These are phyloP conservation scores for Microcyclospora pomicola DNA, from an alignment of 2,329 filamentous ascomycete species.

Conservation along the genomic window DNA sequence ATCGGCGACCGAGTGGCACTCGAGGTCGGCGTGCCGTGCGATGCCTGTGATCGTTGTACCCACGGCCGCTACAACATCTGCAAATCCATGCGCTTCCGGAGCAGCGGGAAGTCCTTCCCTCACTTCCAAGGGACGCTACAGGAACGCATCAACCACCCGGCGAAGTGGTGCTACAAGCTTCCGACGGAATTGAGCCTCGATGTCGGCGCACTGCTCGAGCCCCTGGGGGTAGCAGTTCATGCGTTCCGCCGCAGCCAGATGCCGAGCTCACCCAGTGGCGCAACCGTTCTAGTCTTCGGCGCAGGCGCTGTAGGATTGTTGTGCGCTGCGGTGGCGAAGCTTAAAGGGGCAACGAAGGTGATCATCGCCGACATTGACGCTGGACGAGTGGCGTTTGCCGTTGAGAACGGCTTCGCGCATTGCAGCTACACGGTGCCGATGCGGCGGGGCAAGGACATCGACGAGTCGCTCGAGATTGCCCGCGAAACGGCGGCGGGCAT, in stretches of 20 bases:
- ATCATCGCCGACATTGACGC: constrained; percentile 48
- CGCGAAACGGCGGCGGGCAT: constrained; percentile 35
- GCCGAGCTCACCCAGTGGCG: constrained; percentile 22
- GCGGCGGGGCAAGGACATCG: constrained; percentile 34
- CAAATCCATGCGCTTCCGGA: constrained; percentile 43
- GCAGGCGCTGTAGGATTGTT: constrained; percentile 48
- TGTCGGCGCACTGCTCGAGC: constrained; percentile 46
- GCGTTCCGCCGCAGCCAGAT: constrained; percentile 41
- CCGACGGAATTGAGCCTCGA: constrained; percentile 40
- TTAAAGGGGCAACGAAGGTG: constrained; percentile 40
- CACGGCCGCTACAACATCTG: constrained; percentile 50
- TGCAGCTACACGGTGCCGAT: constrained; percentile 31
- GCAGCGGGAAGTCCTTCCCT: constrained; percentile 46
- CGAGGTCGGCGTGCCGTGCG: constrained; percentile 80
- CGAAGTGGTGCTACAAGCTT: constrained; percentile 45
- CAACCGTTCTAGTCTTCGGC: constrained; percentile 44
- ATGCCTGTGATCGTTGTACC: constrained; percentile 41
- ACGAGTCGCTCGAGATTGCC: constrained; percentile 40
- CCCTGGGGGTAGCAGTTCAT: constrained; percentile 47
- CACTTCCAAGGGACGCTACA: constrained; percentile 53
- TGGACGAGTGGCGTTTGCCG: constrained; percentile 42
- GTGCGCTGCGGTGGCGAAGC: constrained; percentile 42
- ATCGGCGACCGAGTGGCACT: constrained; percentile 77
- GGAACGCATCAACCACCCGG: constrained; percentile 47
- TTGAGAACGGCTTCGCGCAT: constrained; percentile 36